phyloP scores from a whole-genome alignment of 176 grass and related monocot genomes.

The Areca catechu region DNA sequence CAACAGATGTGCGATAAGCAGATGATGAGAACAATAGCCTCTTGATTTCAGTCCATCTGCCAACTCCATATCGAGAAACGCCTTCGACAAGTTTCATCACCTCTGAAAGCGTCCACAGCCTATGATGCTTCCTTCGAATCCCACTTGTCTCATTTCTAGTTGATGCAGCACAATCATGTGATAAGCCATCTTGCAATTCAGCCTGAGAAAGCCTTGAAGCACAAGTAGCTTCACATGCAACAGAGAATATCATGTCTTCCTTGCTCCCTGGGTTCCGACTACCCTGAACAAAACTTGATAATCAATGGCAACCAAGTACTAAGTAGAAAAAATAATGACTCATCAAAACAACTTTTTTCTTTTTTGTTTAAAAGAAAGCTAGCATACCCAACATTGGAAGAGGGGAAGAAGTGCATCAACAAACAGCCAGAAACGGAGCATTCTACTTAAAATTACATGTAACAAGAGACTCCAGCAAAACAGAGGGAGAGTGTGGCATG shows the following conservation, averaged over 20 bases:
- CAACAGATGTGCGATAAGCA: constrained; percentile 18
- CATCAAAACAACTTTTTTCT: no score
- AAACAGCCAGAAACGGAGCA: no score
- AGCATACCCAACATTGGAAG: no score
- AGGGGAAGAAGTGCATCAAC: no score
- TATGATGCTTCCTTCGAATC: constrained; percentile 19
- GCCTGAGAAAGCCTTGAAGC: neutral
- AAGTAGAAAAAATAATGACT: no score
- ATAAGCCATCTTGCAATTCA: neutral
- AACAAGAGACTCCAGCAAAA: no score
- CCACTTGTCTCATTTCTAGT: constrained; percentile 4
- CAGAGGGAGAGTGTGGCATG: no score
- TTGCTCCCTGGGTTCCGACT: constrained; percentile 1
- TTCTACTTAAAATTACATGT: no score
- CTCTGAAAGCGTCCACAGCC: constrained; percentile 22
- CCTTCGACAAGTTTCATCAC: constrained; percentile 26
- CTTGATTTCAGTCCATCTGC: constrained; percentile 27
- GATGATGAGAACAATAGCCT: constrained; percentile 17
- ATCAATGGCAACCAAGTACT: neutral
- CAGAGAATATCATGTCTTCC: neutral
- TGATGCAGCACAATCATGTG: neutral
- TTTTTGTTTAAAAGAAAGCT: no score
- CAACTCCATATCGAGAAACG: constrained; percentile 23
- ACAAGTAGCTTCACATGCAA: neutral
- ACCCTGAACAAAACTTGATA: neutral